Percentiles rank a stretch among this genome's conserved stretches.
Conservation (phyloP, 306 rosid genomes). For the Rosa chinensis region DNA sequence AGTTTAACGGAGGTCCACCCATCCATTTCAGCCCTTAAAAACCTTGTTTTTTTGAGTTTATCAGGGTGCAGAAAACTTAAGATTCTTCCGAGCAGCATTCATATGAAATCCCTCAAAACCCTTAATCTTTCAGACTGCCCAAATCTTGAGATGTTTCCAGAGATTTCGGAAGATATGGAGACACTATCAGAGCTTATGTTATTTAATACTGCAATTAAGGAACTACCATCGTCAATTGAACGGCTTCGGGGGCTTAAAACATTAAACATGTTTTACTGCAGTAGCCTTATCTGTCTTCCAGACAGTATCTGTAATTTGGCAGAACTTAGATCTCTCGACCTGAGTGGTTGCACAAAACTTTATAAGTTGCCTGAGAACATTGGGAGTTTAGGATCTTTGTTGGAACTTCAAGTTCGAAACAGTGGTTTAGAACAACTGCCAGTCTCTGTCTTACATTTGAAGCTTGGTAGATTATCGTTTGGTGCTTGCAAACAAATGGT, state of each 20-base stretch:
- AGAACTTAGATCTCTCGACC: not conserved
- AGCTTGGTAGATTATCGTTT: not conserved
- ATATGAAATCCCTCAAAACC: not conserved
- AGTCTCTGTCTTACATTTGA: not conserved
- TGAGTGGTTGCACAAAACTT: not conserved
- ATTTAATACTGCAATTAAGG: not conserved
- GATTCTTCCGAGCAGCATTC: not conserved
- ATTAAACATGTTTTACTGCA: not conserved
- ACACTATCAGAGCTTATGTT: not conserved
- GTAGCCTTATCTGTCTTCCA: not conserved
- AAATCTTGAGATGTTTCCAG: not conserved
- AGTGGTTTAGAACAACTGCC: not conserved
- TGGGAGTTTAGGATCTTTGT: not conserved
- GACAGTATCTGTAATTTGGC: not conserved
- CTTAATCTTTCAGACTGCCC: not conserved
- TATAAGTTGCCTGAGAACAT: not conserved
- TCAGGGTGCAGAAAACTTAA: not conserved
- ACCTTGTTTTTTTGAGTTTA: not conserved
- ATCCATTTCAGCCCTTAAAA: not conserved
- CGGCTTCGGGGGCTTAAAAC: not conserved
- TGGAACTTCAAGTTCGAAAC: accelerated
- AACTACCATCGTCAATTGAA: not conserved
- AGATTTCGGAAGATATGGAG: not conserved
- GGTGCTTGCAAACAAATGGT: not conserved
- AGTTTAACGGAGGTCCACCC: not conserved